Percentiles rank a stretch among this genome's conserved stretches.
Conservation (phyloP, 768 basidiomycete species). For the Vararia minispora region DNA sequence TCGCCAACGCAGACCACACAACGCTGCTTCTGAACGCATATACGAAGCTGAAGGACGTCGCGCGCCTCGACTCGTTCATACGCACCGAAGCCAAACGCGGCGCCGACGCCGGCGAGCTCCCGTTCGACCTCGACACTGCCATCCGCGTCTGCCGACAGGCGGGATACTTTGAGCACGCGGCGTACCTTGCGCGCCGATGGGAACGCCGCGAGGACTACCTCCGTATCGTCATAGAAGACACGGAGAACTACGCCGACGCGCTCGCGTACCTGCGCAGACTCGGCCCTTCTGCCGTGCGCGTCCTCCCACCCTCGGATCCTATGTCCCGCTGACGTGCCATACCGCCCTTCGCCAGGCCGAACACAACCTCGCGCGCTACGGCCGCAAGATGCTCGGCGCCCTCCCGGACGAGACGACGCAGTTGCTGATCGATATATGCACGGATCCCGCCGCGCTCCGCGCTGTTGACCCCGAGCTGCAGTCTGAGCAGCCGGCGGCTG, state of each 20-base stretch:
- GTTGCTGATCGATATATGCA: conserved; percentile 86
- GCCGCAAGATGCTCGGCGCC: conserved; percentile 70
- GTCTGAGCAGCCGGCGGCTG: conserved; percentile 18
- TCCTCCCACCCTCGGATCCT: no score
- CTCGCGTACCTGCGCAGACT: conserved; percentile 69
- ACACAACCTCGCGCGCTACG: conserved; percentile 78
- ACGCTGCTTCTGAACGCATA: conserved; percentile 95
- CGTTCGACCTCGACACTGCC: conserved; percentile 95
- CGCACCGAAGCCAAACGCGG: conserved; percentile 64
- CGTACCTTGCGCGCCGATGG: conserved; percentile 88
- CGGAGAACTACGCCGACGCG: conserved; percentile 71
- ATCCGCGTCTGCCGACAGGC: conserved; percentile 96
- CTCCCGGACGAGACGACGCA: conserved; percentile 85
- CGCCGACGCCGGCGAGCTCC: conserved; percentile 49
- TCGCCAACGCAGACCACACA: conserved; percentile 94
- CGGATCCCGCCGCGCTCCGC: conserved; percentile 43
- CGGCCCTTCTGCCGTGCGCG: conserved; percentile 68
- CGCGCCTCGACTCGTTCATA: conserved; percentile 84
- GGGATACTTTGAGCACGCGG: conserved; percentile 91
- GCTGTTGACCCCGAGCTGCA: conserved; percentile 28
- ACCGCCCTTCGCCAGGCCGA: conserved; percentile 65
- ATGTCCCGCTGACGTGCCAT: conserved; percentile 28
- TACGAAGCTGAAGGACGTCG: conserved; percentile 89
- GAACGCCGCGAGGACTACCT: conserved; percentile 88
- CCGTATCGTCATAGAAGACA: conserved; percentile 90